Conservation (phyloP, 257 asterid species). For the Jaltomata sinuosa region DNA sequence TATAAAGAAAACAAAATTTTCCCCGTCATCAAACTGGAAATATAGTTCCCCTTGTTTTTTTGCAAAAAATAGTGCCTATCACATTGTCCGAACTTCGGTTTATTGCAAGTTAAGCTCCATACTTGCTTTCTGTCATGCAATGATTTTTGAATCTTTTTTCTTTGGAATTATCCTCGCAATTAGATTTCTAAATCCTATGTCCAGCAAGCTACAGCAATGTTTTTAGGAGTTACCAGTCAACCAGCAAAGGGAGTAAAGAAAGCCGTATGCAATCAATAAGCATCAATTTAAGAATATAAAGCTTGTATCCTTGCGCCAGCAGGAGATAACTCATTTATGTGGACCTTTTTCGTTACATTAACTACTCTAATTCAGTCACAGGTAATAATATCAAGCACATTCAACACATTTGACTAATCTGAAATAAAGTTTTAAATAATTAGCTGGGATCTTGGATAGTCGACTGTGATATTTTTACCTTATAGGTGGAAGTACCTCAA, state of each 20-base stretch:
- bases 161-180: not conserved
- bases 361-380: not conserved
- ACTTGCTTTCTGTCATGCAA: not conserved
- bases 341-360: not conserved
- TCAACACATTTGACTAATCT: not conserved
- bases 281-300: not conserved
- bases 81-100: not conserved
- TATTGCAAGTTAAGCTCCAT: not conserved
- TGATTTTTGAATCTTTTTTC: not conserved
- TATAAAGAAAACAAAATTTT: not conserved
- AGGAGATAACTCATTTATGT: not conserved
- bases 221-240: not conserved
- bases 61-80: not conserved
- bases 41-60: not conserved
- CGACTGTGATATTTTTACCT: not conserved
- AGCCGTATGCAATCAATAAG: not conserved
- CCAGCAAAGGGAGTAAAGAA: not conserved
- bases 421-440: not conserved
- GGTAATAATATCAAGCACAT: not conserved
- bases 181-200: not conserved
- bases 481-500: not conserved
- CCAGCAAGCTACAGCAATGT: not conserved
- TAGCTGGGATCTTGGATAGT: not conserved
- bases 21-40: not conserved
- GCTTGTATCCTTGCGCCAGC: not conserved